A percentile compares a stretch with the other conserved stretches of the same genome.
phyloP scores from a whole-genome alignment of 805 yeast species.

The Candida palmyrensis region DNA sequence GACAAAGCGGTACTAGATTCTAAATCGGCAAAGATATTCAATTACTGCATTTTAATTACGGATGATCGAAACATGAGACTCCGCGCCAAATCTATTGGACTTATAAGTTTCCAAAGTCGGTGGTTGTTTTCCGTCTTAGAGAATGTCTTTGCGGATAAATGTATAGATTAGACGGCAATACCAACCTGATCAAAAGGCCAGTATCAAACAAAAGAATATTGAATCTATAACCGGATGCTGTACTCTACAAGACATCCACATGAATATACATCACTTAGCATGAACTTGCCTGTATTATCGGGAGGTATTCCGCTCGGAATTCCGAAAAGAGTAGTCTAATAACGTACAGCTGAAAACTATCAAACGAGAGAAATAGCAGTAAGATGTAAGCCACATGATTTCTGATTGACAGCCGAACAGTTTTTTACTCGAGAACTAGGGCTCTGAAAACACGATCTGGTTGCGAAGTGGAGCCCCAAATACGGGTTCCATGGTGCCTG shows the following conservation, averaged over 20 bases:
- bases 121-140: conserved; percentile 57
- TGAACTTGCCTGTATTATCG: conserved; percentile 3
- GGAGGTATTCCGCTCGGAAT: background rate
- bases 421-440: too few relatives aligned
- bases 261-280: conserved; percentile 3
- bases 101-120: conserved; percentile 50
- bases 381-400: too few relatives aligned
- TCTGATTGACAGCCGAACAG: too few relatives aligned
- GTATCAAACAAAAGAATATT: too few relatives aligned
- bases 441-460: too few relatives aligned
- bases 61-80: conserved; percentile 72
- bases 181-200: background rate
- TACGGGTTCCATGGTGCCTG: too few relatives aligned
- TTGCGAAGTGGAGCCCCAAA: too few relatives aligned
- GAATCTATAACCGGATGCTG: background rate
- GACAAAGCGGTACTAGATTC: conserved; percentile 17
- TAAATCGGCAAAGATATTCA: conserved; percentile 40
- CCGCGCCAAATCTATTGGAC: conserved; percentile 55
- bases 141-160: conserved; percentile 40
- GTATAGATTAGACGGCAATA: conserved; percentile 42
- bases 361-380: too few relatives aligned
- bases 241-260: conserved; percentile 3
- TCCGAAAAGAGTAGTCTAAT: too few relatives aligned
- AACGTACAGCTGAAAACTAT: too few relatives aligned
- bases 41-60: conserved; percentile 60